These are phyloP conservation scores for Leucogyrophana mollusca DNA, from an alignment of 768 basidiomycete species.

Conservation along the genomic window DNA sequence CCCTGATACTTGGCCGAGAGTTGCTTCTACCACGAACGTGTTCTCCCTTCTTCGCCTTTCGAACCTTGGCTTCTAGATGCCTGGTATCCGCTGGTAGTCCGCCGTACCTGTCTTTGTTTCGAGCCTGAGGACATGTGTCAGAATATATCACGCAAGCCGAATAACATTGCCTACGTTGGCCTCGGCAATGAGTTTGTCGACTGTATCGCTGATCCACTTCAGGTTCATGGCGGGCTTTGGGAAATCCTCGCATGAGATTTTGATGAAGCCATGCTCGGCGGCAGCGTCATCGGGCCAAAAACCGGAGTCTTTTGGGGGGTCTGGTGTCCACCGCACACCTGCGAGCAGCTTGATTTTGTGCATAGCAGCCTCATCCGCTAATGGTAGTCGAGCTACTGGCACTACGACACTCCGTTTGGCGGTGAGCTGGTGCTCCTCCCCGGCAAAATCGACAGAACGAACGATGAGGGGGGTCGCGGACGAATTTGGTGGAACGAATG, in stretches of 20 bases:
- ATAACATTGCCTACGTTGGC: constrained; percentile 69
- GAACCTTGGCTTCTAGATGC: constrained; percentile 69
- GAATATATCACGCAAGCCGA: constrained; percentile 7
- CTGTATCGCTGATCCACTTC: constrained; percentile 88
- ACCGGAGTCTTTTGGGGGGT: constrained; percentile 71
- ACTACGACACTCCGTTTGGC: constrained; percentile 74
- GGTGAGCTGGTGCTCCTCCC: constrained; percentile 70
- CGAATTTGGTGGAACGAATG: constrained; percentile 64
- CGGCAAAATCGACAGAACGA: constrained; percentile 74
- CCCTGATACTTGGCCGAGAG: constrained; percentile 62
- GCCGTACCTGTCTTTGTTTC: constrained; percentile 44
- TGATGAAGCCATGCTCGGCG: constrained; percentile 76
- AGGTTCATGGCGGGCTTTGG: constrained; percentile 82
- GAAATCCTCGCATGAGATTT: constrained; percentile 90
- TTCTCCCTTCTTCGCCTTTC: constrained; percentile 74
- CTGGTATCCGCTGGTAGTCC: constrained; percentile 80
- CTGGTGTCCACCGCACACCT: constrained; percentile 81
- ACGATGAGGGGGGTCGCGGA: constrained; percentile 59
- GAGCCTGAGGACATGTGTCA: constrained; percentile 20
- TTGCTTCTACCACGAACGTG: constrained; percentile 55
- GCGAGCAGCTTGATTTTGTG: constrained; percentile 90
- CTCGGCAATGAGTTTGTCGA: constrained; percentile 75
- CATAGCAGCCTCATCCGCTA: constrained; percentile 59
- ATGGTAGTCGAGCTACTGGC: constrained; percentile 70
- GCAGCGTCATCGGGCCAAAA: constrained; percentile 34